Base-by-base conservation (phyloP, 179 eudicot genomes). In the Nepenthes alata region DNA sequence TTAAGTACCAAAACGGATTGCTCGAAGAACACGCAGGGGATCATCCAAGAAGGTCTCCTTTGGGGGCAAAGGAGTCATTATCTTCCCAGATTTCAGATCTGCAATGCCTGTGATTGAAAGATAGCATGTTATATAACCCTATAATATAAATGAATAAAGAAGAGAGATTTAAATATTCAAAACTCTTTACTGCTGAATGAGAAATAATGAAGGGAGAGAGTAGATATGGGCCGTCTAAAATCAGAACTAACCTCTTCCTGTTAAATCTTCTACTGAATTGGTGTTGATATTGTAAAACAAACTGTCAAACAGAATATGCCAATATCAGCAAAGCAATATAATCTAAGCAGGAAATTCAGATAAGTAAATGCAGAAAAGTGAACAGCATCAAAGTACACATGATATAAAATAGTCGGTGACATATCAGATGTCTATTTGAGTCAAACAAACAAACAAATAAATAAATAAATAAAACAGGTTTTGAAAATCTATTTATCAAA, bases 11-110 rank as follows among this genome's bases (percentile, higher is more conserved):
- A 91, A 91, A 58, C 98, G 96, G 57, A 91, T 77, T 48, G 98
- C 95, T 75, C 96, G 95, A 62, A 91, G 96, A 71, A 91, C 98
- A 66, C 98, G 84, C 15, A 91, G 76, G 45, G 98, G 95, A 68
- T 91, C 98, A 70, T 91, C 98, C 85, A 91, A 76, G 78, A 91
- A 91, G 5, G 98, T 91, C 58, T 86, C 89, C 68, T 77, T 91
- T 55, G 98, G 85, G 58, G 96, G 90, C 70, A 91, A 76, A 47
- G 98, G 98, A 68, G 98, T 91, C 55, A 89, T 96, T 63, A 91
- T 89, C 75, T 79, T 91, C 65, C 98, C 98, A 62, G 72, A 80
- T 69, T 82, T 86, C 55, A 91, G 70, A 74, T 87, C 91, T 5
- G 62, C 59, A 65, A 87, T 79, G 61, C 96, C 96, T 89, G 82